Conservation (phyloP, 257 asterid genomes). For the Paraleonurus japonicus region DNA sequence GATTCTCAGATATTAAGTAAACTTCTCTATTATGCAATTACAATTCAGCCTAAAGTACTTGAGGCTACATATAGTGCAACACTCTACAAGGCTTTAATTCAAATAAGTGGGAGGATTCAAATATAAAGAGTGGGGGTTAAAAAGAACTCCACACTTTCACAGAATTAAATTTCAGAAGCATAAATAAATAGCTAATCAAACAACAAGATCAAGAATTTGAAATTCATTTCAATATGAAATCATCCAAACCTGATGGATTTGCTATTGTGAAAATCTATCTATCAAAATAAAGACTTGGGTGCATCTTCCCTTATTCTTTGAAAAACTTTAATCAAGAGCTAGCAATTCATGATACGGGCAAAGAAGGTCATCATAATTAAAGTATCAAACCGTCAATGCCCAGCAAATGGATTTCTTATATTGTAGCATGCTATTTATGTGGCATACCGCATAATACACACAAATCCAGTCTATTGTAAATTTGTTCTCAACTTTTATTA, state of each 20-base stretch:
- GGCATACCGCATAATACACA: no score
- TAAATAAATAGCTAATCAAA: background rate
- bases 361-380: background rate
- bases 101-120: background rate
- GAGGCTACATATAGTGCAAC: background rate
- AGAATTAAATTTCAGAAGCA: background rate
- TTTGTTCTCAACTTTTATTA: background rate
- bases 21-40: background rate
- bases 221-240: background rate
- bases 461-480: background rate
- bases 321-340: no score
- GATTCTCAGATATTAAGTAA: background rate
- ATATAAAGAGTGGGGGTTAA: background rate
- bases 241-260: background rate
- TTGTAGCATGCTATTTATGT: background rate
- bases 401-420: background rate
- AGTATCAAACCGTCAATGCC: background rate
- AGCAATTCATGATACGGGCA: background rate
- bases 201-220: background rate
- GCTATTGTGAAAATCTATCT: background rate
- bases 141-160: background rate
- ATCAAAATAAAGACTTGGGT: background rate
- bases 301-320: background rate
- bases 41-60: background rate
- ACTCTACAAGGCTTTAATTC: background rate